Base-by-base conservation (phyloP, 2,329 filamentous ascomycete species). In the Sporothrix phasma region DNA sequence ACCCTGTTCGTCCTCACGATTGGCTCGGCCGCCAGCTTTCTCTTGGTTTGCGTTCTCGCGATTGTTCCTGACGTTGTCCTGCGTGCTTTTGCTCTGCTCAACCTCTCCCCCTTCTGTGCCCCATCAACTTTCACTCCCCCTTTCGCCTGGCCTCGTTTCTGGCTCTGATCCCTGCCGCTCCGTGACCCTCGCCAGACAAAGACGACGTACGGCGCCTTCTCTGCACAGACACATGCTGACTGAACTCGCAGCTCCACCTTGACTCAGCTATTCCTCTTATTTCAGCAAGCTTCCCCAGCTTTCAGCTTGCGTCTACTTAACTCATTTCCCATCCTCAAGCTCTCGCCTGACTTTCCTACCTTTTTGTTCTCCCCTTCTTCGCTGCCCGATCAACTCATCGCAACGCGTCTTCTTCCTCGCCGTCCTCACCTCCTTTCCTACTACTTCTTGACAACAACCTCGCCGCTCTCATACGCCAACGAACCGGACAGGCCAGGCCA, bases 301-400 rank as follows among this genome's bases (percentile, higher is more conserved):
- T 49, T 64, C 29, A 45, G 31, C 47, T 64, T 45, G 29, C 29
- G 19, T 59, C 43, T 46, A 15, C 43, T 61, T 60, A 34, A 54
- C 22, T 43, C 47, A 37, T 39, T 29, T 51, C 46, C 37, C 58
- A 5, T 49, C 31, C 19, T 49, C 53, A 56, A n/a, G 31, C 39
- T 43, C 26, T 60, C 60, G 37, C 53, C n/a, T 59, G 17, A 61
- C n/a, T 31, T 29, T 43, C 34, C 37, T 56, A 17, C 19, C 19
- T 29, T 13, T 56, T 19, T n/a, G 15, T 47, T 17, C 24, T 17
- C 31, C n/a, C 13, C 8, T 37, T 39, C 31, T 13, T 34, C 8
- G n/a, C n/a, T n/a, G n/a, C n/a, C n/a, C n/a, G n/a, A 17, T 43
- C 4, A 39, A 31, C 22, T 17, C 13, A 39, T 41, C 54, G 39